phyloP scores from a whole-genome alignment of 345 rosid species.

The Turnera subulata region DNA sequence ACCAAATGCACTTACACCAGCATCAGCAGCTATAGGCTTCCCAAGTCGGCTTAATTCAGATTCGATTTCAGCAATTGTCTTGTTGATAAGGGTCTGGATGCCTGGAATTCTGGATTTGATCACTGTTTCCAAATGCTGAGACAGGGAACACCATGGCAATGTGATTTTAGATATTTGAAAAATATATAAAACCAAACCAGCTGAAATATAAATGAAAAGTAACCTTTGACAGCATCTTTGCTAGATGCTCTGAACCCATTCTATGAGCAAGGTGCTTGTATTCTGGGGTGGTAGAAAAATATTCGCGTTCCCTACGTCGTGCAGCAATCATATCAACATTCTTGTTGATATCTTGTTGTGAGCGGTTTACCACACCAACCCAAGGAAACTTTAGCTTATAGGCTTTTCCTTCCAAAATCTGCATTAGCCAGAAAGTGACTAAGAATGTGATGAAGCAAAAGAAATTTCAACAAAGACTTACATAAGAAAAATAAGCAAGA shows the following conservation, averaged over 20 bases:
- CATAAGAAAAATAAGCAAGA: background rate
- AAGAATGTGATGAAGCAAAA: background rate
- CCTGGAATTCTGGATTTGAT: slow-evolving; percentile 97
- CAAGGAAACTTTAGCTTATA: slow-evolving; percentile 90
- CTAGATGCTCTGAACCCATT: slow-evolving; percentile 99
- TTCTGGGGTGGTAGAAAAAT: slow-evolving; percentile 78
- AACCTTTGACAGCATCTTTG: slow-evolving; percentile 94
- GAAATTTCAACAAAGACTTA: background rate
- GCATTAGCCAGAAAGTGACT: slow-evolving; percentile 17
- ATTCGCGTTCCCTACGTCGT: slow-evolving; percentile 90
- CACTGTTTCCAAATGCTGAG: slow-evolving; percentile 95
- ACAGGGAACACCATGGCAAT: slow-evolving; percentile 13
- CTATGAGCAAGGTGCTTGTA: slow-evolving; percentile 93
- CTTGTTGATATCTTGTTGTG: slow-evolving; percentile 98
- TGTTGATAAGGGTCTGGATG: slow-evolving; percentile 89
- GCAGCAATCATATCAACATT: slow-evolving; percentile 99
- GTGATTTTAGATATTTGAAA: slow-evolving; percentile 6
- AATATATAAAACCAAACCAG: background rate
- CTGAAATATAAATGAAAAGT: too few relatives aligned
- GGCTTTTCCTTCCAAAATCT: slow-evolving; percentile 93
- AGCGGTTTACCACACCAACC: slow-evolving; percentile 99
- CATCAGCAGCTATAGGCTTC: slow-evolving; percentile 97
- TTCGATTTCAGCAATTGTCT: slow-evolving; percentile 82
- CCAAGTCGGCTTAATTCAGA: slow-evolving; percentile 90
- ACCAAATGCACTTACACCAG: slow-evolving; percentile 62